A percentile compares a stretch with the other conserved stretches of the same genome.
Evolutionary conservation across 1,284 basidiomycete species (phyloP).

Genomic region (Neolentinus lepideus): DNA sequence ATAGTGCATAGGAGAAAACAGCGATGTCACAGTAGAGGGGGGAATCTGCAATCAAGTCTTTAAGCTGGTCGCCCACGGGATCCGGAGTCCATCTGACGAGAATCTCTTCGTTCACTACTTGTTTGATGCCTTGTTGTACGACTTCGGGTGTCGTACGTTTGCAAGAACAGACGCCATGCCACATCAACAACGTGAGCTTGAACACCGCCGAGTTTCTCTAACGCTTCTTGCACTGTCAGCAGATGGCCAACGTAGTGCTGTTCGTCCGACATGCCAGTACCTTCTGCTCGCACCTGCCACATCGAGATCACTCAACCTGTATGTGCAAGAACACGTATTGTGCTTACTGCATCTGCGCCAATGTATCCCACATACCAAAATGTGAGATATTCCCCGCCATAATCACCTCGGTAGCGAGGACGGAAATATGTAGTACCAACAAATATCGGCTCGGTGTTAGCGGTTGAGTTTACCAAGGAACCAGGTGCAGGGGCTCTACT

Average conservation of each 20-base stretch:
- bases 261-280: slow-evolving; percentile 53
- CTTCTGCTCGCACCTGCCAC: slow-evolving; percentile 35
- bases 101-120: too few species aligned
- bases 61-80: too few species aligned
- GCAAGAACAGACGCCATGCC: not conserved
- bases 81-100: too few species aligned
- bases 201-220: slow-evolving; percentile 11
- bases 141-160: not conserved
- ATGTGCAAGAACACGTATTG: not conserved
- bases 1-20: too few species aligned
- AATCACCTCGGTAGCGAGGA: slow-evolving; percentile 13
- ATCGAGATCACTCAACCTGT: not conserved
- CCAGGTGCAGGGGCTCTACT: slow-evolving; percentile 31
- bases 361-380: slow-evolving; percentile 50
- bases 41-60: too few species aligned
- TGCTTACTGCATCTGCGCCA: slow-evolving; percentile 39
- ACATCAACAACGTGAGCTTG: not conserved
- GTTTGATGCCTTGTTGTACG: too few species aligned
- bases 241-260: slow-evolving; percentile 30
- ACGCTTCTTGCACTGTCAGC: slow-evolving; percentile 20
- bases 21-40: too few species aligned
- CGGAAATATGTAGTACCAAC: slow-evolving; percentile 27
- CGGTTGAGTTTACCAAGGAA: slow-evolving; percentile 6
- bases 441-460: slow-evolving; percentile 41
- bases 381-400: slow-evolving; percentile 40